phyloP scores from a whole-genome alignment of 1,284 basidiomycete species.

The Hypsizygus ulmarius region DNA sequence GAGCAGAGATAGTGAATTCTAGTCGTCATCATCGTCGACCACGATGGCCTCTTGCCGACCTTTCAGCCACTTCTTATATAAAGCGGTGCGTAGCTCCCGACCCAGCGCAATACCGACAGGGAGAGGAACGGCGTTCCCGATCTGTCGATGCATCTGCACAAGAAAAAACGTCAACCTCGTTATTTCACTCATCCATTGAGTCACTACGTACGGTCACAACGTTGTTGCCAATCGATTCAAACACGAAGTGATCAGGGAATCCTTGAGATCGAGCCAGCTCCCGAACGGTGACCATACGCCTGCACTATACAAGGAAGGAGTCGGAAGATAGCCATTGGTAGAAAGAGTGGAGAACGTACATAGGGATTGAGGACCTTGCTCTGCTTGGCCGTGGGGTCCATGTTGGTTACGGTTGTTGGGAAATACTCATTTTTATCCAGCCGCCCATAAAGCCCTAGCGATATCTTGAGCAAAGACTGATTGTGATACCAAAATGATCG shows the following conservation, averaged over 20 bases:
- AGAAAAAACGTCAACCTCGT: slow-evolving; percentile 1
- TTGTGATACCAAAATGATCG: slow-evolving; percentile 6
- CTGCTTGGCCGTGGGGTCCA: slow-evolving; percentile 74
- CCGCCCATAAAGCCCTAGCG: slow-evolving; percentile 58
- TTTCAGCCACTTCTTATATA: slow-evolving; percentile 50
- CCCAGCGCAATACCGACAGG: slow-evolving; percentile 62
- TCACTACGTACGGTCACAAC: slow-evolving; percentile 54
- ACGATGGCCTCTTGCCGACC: slow-evolving; percentile 28
- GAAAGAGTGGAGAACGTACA: slow-evolving; percentile 36
- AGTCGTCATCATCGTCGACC: slow-evolving; percentile 20
- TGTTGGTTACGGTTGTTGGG: slow-evolving; percentile 69
- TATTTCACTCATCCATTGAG: background rate
- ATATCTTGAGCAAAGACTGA: background rate
- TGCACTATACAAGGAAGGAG: slow-evolving; percentile 41
- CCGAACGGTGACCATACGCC: slow-evolving; percentile 64
- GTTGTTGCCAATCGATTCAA: slow-evolving; percentile 47
- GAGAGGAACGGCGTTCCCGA: slow-evolving; percentile 74
- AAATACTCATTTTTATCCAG: slow-evolving; percentile 54
- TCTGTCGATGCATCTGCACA: slow-evolving; percentile 67
- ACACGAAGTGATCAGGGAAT: slow-evolving; percentile 69
- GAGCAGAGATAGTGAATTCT: too few species aligned
- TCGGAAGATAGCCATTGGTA: background rate
- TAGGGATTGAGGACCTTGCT: slow-evolving; percentile 61
- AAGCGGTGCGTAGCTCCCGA: slow-evolving; percentile 48
- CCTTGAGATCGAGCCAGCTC: slow-evolving; percentile 76